phyloP scores from a whole-genome alignment of 352 stramenopile species.

The Phytopythium montanum region DNA sequence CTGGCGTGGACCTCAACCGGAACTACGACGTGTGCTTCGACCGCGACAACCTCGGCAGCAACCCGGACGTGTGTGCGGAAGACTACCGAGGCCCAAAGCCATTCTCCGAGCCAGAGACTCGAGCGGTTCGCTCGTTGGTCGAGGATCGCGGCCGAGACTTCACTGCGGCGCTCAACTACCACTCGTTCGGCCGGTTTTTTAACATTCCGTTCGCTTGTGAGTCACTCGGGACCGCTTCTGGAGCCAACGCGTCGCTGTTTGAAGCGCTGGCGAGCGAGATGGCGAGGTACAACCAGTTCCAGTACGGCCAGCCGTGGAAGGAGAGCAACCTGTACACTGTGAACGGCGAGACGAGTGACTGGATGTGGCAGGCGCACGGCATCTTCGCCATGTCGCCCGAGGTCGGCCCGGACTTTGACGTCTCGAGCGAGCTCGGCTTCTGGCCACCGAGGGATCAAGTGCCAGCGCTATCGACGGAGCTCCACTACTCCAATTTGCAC shows the following conservation, averaged over 20 bases:
- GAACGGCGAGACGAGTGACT: conserved; percentile 86
- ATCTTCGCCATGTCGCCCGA: conserved; percentile 87
- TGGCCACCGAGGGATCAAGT: conserved; percentile 60
- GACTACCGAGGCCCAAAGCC: conserved; percentile 62
- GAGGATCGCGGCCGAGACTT: conserved; percentile 48
- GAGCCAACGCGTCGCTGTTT: conserved; percentile 36
- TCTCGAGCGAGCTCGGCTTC: conserved; percentile 39
- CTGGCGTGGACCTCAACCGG: conserved; percentile 77
- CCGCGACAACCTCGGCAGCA: conserved; percentile 59
- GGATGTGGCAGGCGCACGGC: conserved; percentile 76
- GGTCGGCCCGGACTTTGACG: conserved; percentile 61
- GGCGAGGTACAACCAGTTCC: conserved; percentile 69
- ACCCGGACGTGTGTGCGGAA: conserved; percentile 58
- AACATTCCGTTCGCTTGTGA: conserved; percentile 85
- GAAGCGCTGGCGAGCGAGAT: conserved; percentile 59
- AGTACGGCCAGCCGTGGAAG: conserved; percentile 77
- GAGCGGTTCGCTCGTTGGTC: conserved; percentile 66
- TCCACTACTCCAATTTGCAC: conserved; percentile 77
- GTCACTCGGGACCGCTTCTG: conserved; percentile 36
- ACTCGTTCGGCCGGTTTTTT: conserved; percentile 81
- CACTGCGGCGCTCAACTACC: conserved; percentile 72
- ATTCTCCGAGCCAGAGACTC: conserved; percentile 83
- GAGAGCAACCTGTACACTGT: conserved; percentile 85
- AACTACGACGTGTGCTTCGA: conserved; percentile 85
- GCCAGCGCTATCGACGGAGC: conserved; percentile 48